Conservation (phyloP, 2,329 filamentous ascomycete genomes). For the Eutypa lata region DNA sequence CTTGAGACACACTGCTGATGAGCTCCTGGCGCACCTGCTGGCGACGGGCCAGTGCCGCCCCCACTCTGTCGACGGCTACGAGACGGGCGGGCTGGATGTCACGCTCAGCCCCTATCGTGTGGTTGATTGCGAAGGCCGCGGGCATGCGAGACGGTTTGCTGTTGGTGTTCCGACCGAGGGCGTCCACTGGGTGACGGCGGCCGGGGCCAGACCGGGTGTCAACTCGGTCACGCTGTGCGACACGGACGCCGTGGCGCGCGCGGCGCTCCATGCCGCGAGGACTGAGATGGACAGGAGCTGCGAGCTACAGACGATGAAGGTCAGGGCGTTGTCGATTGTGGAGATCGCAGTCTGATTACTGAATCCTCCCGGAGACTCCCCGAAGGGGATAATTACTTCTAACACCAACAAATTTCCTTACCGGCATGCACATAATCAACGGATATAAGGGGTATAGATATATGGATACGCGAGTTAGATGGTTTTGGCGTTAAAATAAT, state of each 20-base stretch:
- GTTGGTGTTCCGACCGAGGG: constrained; percentile 16
- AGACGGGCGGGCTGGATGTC: constrained; percentile 9
- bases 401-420: too few species aligned
- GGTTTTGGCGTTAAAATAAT: too few species aligned
- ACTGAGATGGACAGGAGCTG: background rate
- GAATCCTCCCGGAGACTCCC: too few species aligned
- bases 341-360: background rate
- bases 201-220: constrained; percentile 11
- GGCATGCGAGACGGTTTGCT: constrained; percentile 11
- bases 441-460: too few species aligned
- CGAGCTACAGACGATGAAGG: background rate
- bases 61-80: constrained; percentile 5
- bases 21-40: constrained; percentile 7
- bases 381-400: too few species aligned
- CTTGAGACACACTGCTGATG: constrained; percentile 10
- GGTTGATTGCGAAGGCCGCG: constrained; percentile 7
- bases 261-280: constrained; percentile 1
- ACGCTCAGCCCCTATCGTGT: constrained; percentile 3
- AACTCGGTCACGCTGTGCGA: constrained; percentile 13
- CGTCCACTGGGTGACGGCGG: constrained; percentile 14
- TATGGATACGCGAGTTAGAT: too few species aligned
- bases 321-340: background rate
- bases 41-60: constrained; percentile 12
- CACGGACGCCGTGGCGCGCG: constrained; percentile 9
- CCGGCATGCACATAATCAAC: too few species aligned